A percentile compares a stretch with the other conserved stretches of the same genome.
These are phyloP conservation scores for Nothopassalora personata DNA, from an alignment of 2,329 filamentous ascomycete species.

Conservation along the genomic window DNA sequence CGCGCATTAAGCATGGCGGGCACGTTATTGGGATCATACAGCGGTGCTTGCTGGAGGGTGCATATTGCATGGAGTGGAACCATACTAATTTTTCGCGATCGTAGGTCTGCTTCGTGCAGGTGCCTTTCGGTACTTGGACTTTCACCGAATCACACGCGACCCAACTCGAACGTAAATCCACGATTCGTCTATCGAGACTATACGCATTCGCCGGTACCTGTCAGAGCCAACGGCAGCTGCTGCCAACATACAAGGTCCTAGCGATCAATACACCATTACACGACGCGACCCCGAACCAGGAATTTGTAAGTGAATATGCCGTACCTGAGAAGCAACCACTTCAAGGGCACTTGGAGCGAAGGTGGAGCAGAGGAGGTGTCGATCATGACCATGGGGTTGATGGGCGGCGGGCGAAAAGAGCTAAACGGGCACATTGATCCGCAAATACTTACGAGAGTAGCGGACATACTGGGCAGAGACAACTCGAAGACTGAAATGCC, in stretches of 20 bases:
- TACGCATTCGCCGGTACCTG: background rate
- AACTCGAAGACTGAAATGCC: background rate
- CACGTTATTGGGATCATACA: background rate
- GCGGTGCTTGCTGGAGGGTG: background rate
- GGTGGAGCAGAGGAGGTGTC: background rate
- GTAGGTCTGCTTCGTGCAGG: background rate
- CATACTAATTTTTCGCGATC: background rate
- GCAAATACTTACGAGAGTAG: background rate
- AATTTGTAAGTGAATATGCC: background rate
- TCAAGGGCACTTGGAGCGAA: slow-evolving; percentile 2
- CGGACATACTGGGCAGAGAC: background rate
- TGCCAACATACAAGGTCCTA: background rate
- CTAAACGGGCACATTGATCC: slow-evolving; percentile 1
- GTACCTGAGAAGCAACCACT: slow-evolving; percentile 1
- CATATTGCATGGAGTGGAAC: background rate
- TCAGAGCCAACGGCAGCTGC: background rate
- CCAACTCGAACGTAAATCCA: background rate
- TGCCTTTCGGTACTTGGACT: background rate
- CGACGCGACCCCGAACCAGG: background rate
- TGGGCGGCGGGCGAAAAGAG: background rate
- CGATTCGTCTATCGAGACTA: background rate
- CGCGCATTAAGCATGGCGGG: background rate
- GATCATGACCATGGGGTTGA: background rate
- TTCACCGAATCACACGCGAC: background rate
- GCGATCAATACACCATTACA: background rate